Evolutionary conservation across 2,329 filamentous ascomycete genomes (phyloP).

Genomic region (Cadophora malorum): DNA sequence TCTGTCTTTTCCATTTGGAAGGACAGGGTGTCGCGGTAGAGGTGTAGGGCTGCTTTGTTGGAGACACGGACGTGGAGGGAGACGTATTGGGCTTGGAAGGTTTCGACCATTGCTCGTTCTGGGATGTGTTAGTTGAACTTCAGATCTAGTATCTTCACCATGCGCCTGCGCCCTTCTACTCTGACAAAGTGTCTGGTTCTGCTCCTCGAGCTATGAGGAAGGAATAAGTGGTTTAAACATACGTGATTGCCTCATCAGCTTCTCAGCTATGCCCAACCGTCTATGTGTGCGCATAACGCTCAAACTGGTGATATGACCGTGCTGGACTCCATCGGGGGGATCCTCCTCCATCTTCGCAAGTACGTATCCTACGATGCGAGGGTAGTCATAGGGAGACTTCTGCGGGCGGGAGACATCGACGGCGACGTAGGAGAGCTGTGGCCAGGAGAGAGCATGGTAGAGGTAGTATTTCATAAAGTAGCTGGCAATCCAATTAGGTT

Average conservation of each 20-base stretch:
- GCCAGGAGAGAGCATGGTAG: slow-evolving; percentile 98
- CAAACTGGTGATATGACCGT: slow-evolving; percentile 95
- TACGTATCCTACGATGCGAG: slow-evolving; percentile 99
- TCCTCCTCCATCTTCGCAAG: slow-evolving; percentile 99
- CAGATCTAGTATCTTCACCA: neutral
- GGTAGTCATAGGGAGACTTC: slow-evolving; percentile 83
- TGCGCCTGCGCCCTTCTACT: neutral
- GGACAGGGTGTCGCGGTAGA: slow-evolving; percentile 91
- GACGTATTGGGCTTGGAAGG: slow-evolving; percentile 89
- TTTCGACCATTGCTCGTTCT: slow-evolving; percentile 97
- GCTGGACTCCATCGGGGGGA: slow-evolving; percentile 84
- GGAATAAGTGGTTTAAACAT: slow-evolving; percentile 50
- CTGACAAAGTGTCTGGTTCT: neutral
- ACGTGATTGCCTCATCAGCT: slow-evolving; percentile 97
- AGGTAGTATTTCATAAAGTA: slow-evolving; percentile 99
- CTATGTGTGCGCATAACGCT: slow-evolving; percentile 97
- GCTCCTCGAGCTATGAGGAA: neutral
- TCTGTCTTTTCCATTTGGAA: slow-evolving; percentile 90
- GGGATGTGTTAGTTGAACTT: slow-evolving; percentile 28
- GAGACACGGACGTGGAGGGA: slow-evolving; percentile 94
- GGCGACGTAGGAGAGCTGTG: slow-evolving; percentile 94
- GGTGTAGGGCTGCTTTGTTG: slow-evolving; percentile 87
- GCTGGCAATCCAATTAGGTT: slow-evolving; percentile 41
- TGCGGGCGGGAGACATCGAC: slow-evolving; percentile 86
- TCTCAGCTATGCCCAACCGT: slow-evolving; percentile 90